Percentiles rank a stretch among this genome's conserved stretches.
Conservation (phyloP, 2,329 filamentous ascomycete genomes). For the Aphanocladium album region DNA sequence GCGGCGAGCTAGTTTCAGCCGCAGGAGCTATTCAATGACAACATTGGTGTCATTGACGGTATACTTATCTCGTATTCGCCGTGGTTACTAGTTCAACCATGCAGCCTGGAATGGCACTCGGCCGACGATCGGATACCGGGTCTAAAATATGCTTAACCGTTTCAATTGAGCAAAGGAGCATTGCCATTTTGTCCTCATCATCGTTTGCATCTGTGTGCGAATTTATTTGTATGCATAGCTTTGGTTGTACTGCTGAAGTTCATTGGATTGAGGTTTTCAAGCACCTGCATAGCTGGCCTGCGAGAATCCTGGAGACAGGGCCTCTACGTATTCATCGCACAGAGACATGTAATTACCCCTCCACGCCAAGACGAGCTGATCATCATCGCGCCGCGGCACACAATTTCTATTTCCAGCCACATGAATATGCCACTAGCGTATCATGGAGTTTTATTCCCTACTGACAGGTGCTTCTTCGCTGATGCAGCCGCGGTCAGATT, state of each 20-base stretch:
- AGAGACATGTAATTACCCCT: neutral
- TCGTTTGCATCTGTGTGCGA: too few species aligned
- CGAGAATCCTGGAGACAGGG: neutral
- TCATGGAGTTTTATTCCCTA: neutral
- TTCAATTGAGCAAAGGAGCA: too few species aligned
- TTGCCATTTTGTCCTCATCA: too few species aligned
- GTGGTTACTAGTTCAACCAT: neutral
- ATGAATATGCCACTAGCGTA: neutral
- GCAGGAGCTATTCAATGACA: neutral
- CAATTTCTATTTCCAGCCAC: neutral
- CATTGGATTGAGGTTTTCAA: neutral
- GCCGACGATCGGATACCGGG: neutral
- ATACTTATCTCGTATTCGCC: conserved; percentile 2
- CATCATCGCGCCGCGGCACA: neutral
- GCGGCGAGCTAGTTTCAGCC: neutral
- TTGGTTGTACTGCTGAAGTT: too few species aligned
- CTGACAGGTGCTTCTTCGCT: neutral
- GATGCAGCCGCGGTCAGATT: neutral
- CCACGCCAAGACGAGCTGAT: conserved; percentile 11
- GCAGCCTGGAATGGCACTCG: neutral
- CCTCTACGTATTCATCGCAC: neutral
- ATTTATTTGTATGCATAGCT: too few species aligned
- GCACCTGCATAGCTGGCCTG: neutral
- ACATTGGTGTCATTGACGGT: neutral
- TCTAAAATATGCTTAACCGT: neutral